Conservation (phyloP, 73 alveolate species). For the Stentor roeselii region DNA sequence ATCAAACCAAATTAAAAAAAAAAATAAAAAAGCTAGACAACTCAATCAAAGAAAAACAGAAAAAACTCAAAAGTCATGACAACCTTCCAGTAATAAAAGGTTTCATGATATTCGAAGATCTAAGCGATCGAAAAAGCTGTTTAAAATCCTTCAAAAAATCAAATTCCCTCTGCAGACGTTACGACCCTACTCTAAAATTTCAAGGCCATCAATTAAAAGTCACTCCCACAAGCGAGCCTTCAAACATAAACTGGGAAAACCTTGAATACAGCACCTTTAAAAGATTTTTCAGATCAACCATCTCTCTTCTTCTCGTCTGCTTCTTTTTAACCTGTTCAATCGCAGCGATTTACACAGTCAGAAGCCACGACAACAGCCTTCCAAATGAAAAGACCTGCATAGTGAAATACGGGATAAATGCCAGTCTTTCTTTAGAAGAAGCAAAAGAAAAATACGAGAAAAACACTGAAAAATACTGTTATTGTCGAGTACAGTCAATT, state of each 20-base stretch:
- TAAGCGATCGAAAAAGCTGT: conserved; percentile 30
- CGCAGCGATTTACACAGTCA: not conserved
- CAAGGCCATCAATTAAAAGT: conserved; percentile 18
- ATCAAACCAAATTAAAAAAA: not conserved
- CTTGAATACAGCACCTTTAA: conserved; percentile 25
- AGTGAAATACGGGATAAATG: not conserved
- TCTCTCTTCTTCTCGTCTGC: not conserved
- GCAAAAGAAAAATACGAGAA: not conserved
- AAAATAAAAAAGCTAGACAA: conserved; percentile 38
- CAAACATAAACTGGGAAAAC: conserved; percentile 55
- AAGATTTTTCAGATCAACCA: not conserved
- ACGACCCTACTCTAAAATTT: conserved; percentile 25
- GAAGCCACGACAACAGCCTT: not conserved
- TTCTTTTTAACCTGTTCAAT: not conserved
- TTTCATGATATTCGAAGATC: conserved; percentile 43
- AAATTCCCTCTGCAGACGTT: not conserved
- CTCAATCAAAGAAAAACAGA: conserved; percentile 23
- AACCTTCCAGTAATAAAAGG: conserved; percentile 50
- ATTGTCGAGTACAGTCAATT: not conserved
- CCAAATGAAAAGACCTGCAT: not conserved
- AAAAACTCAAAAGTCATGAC: conserved; percentile 31
- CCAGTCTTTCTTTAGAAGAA: not conserved
- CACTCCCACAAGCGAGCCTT: conserved; percentile 40
- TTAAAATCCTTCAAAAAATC: conserved; percentile 29
- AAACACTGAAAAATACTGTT: not conserved